Evolutionary conservation across 805 yeast species (phyloP).

Genomic region (Starmerella stellata): DNA sequence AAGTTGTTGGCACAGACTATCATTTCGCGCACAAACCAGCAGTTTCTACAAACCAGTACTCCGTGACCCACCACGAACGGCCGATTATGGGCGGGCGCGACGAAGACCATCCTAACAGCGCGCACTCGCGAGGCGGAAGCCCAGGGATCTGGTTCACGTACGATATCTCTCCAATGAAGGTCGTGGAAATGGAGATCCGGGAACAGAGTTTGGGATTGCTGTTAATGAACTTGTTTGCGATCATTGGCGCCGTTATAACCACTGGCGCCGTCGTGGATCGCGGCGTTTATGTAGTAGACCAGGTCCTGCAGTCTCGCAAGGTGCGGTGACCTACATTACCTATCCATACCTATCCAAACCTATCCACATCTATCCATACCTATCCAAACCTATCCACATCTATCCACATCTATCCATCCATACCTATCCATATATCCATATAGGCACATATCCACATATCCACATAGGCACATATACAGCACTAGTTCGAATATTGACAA

Average conservation of each 20-base stretch:
- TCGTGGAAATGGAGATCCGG: slow-evolving; percentile 59
- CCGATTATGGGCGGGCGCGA: slow-evolving; percentile 77
- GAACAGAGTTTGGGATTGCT: slow-evolving; percentile 16
- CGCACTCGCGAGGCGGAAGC: slow-evolving; percentile 56
- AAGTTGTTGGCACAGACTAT: slow-evolving; percentile 77
- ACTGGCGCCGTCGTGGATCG: slow-evolving; percentile 80
- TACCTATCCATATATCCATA: too few species aligned
- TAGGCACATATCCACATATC: too few species aligned
- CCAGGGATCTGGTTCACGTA: slow-evolving; percentile 80
- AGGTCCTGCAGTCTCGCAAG: slow-evolving; percentile 26
- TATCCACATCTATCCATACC: too few species aligned
- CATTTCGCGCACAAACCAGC: slow-evolving; percentile 40
- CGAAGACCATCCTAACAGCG: slow-evolving; percentile 73
- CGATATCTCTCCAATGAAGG: slow-evolving; percentile 85
- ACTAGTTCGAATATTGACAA: too few species aligned
- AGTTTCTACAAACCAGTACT: slow-evolving; percentile 74
- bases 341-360: too few species aligned
- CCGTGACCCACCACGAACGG: slow-evolving; percentile 74
- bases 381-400: too few species aligned
- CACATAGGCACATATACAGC: too few species aligned
- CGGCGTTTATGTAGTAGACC: slow-evolving; percentile 76
- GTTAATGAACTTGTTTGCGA: slow-evolving; percentile 44
- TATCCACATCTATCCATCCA: too few species aligned
- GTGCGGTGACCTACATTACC: too few species aligned
- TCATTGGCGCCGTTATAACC: slow-evolving; percentile 83